Evolutionary conservation across 805 yeast genomes (phyloP).

Genomic region (Suhomyces vadensis): DNA sequence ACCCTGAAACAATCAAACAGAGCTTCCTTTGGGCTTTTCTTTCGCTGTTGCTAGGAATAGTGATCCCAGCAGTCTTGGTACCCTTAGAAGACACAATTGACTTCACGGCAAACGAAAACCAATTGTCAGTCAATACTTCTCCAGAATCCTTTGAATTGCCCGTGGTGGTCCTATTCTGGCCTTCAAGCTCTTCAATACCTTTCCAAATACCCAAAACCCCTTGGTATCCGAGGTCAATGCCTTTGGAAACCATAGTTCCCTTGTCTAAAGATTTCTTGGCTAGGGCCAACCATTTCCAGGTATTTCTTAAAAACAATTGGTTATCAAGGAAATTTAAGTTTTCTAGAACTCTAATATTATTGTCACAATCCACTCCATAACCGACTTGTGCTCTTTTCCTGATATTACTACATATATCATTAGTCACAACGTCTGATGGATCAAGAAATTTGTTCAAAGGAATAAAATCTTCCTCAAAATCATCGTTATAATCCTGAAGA

Average conservation of each 20-base stretch:
- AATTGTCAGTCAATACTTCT: slow-evolving; percentile 31
- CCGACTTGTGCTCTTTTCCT: slow-evolving; percentile 70
- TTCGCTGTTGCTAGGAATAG: slow-evolving; percentile 46
- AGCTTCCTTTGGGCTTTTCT: slow-evolving; percentile 68
- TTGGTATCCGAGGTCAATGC: slow-evolving; percentile 77
- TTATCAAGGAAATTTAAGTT: slow-evolving; percentile 51
- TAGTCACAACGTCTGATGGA: slow-evolving; percentile 50
- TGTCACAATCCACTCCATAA: slow-evolving; percentile 67
- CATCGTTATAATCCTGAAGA: slow-evolving; percentile 12
- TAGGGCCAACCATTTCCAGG: slow-evolving; percentile 90
- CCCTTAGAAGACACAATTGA: slow-evolving; percentile 52
- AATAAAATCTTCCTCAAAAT: slow-evolving; percentile 27
- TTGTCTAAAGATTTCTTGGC: slow-evolving; percentile 64
- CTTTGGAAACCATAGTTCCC: slow-evolving; percentile 67
- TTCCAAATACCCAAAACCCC: slow-evolving; percentile 93
- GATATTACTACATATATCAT: slow-evolving; percentile 75
- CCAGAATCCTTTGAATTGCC: slow-evolving; percentile 24
- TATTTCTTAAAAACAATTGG: slow-evolving; percentile 57
- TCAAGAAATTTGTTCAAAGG: slow-evolving; percentile 34
- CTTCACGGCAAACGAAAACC: slow-evolving; percentile 53
- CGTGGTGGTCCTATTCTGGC: slow-evolving; percentile 46
- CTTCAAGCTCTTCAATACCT: slow-evolving; percentile 52
- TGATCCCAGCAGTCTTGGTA: slow-evolving; percentile 46
- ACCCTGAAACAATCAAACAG: slow-evolving; percentile 83
- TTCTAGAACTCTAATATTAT: slow-evolving; percentile 62